A percentile compares a stretch with the other conserved stretches of the same genome.
phyloP scores from a whole-genome alignment of 208 protist genomes.

The Angomonas desouzai region DNA sequence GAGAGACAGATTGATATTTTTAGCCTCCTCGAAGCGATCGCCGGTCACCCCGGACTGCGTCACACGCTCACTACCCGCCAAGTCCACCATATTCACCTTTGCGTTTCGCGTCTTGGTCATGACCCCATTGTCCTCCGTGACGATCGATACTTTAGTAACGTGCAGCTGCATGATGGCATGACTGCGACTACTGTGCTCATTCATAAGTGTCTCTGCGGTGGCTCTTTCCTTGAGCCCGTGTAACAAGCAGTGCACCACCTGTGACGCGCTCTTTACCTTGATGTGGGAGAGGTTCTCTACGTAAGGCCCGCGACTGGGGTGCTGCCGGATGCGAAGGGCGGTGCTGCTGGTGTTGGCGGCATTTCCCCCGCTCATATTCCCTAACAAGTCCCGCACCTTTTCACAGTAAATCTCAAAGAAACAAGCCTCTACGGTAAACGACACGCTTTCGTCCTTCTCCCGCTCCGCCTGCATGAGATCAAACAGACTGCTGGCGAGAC shows the following conservation, averaged over 20 bases:
- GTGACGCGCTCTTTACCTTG: slow-evolving; percentile 47
- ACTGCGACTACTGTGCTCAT: slow-evolving; percentile 93
- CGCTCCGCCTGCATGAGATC: slow-evolving; percentile 57
- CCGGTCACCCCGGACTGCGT: slow-evolving; percentile 88
- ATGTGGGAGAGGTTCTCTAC: slow-evolving; percentile 68
- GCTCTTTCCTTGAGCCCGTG: slow-evolving; percentile 58
- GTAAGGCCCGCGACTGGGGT: slow-evolving; percentile 71
- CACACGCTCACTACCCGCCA: slow-evolving; percentile 96
- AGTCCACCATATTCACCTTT: slow-evolving; percentile 95
- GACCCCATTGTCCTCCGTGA: slow-evolving; percentile 39
- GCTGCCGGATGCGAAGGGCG: slow-evolving; percentile 63
- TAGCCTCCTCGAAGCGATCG: slow-evolving; percentile 91
- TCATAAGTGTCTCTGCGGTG: slow-evolving; percentile 93
- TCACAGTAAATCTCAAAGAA: slow-evolving; percentile 92
- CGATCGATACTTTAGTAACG: slow-evolving; percentile 57
- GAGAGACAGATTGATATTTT: slow-evolving; percentile 96
- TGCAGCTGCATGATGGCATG: slow-evolving; percentile 96
- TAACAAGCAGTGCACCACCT: slow-evolving; percentile 50
- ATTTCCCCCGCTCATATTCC: slow-evolving; percentile 5
- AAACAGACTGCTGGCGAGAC: slow-evolving; percentile 70
- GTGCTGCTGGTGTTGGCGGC: slow-evolving; percentile 7
- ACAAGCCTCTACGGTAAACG: slow-evolving; percentile 63
- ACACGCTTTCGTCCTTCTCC: slow-evolving; percentile 49
- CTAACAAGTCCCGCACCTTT: slow-evolving; percentile 73
- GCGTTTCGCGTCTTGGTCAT: slow-evolving; percentile 56